Evolutionary conservation across 306 rosid species (phyloP), one percentile per base, ranked within the genome.

Genomic region (Styphnolobium japonicum): DNA sequence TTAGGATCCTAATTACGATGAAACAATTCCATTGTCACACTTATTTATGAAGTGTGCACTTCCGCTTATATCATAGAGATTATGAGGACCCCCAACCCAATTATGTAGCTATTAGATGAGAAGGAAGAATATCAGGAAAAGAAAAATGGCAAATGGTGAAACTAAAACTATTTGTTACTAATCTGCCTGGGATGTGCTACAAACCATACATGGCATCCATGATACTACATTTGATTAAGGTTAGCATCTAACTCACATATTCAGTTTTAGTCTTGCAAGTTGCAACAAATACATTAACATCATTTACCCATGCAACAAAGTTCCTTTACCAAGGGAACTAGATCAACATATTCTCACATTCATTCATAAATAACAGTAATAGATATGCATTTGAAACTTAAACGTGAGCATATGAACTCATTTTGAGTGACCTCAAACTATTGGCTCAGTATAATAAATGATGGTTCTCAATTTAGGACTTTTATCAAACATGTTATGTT

Each of bases 111-210:
- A 85, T 67, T 5, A 70, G 45, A 5, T 46, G 33, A 37, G 2
- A 67, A 67, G 53, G 11, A 10, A 7, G 7, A 6, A 75, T 34
- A 69, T 77, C 45, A 46, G 81, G 15, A 31, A 82, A 18, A 10
- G 21, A 57, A 14, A 23, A 68, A 55, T 0, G 51, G 43, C n/a
- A 5, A 31, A 14, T 25, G 51, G 64, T 72, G 0, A 45, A 19
- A 22, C 19, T n/a, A 18, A 4, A 21, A 55, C 18, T 11, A 7
- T 16, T 6, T 5, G 55, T 0, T 45, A 57, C 76, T 31, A 72
- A 90, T 92, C 94, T 90, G 94, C 68, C 84, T 77, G 39, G 90
- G 94, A 81, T 90, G 94, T 39, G 92, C 94, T 19, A 90, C 94
- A 72, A 90, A 90, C 94, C 90, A 90, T 76, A 90, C 94, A 81